Percentiles rank a stretch among this genome's conserved stretches.
These are phyloP conservation scores for Fomitopsis serialis DNA, from an alignment of 768 basidiomycete species.

Conservation along the genomic window DNA sequence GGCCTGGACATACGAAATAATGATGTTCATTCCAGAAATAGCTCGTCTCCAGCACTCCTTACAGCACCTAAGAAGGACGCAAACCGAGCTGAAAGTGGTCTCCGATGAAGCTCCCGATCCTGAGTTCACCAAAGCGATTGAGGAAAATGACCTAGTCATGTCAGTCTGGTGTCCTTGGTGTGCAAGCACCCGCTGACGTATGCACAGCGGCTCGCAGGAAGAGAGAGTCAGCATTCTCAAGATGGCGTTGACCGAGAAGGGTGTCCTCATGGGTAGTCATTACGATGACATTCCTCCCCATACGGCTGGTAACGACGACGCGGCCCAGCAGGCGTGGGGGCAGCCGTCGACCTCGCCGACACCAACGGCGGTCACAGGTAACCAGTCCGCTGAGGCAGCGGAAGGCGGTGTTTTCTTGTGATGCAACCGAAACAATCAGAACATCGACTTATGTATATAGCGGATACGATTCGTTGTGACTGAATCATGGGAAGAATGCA, in stretches of 20 bases:
- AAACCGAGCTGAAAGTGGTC: constrained; percentile 47
- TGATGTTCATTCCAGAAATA: constrained; percentile 48
- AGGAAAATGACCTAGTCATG: constrained; percentile 76
- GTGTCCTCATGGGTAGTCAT: constrained; percentile 41
- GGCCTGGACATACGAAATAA: not conserved
- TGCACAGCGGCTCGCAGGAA: constrained; percentile 65
- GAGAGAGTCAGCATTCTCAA: constrained; percentile 67
- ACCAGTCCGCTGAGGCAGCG: not conserved
- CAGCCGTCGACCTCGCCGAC: too few species aligned
- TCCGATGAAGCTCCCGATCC: constrained; percentile 40
- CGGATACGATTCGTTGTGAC: too few species aligned
- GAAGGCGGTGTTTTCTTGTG: too few species aligned
- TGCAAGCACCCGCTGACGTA: not conserved
- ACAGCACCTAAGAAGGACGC: constrained; percentile 54
- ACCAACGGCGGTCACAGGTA: not conserved
- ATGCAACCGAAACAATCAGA: too few species aligned
- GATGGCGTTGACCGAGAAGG: constrained; percentile 60
- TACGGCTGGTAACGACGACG: not conserved
- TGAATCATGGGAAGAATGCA: too few species aligned
- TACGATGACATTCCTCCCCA: constrained; percentile 27
- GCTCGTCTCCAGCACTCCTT: constrained; percentile 71
- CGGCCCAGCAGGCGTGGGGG: not conserved
- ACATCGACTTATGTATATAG: too few species aligned
- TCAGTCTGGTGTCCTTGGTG: constrained; percentile 23
- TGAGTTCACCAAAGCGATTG: constrained; percentile 53